phyloP scores from a whole-genome alignment of 805 yeast species.

The Wickerhamiella azyma region DNA sequence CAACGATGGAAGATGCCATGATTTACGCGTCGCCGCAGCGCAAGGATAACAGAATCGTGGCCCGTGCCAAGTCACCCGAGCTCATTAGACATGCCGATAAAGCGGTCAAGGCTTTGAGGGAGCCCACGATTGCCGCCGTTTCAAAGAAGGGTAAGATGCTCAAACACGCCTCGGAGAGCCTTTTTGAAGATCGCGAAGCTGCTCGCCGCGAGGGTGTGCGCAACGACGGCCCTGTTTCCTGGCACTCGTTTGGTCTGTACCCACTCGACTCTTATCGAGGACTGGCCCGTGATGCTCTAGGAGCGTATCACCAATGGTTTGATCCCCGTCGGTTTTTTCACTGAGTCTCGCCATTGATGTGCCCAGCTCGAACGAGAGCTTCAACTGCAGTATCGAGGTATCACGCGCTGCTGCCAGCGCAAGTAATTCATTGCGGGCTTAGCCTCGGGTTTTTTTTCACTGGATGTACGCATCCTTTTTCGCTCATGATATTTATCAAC shows the following conservation, averaged over 20 bases:
- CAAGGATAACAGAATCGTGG: no score
- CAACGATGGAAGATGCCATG: no score
- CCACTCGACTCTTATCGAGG: conserved; percentile 71
- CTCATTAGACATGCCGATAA: no score
- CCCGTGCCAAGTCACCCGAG: no score
- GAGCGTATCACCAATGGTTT: conserved; percentile 56
- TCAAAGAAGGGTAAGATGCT: no score
- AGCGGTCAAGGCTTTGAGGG: no score
- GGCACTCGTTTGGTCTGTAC: conserved; percentile 76
- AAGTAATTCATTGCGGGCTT: conserved; percentile 7
- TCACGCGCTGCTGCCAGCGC: conserved; percentile 18
- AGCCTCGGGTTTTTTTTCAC: background rate
- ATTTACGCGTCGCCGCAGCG: no score
- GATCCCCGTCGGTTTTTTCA: conserved; percentile 62
- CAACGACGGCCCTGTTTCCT: conserved; percentile 58
- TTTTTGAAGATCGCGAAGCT: no score
- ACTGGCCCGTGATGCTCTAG: conserved; percentile 82
- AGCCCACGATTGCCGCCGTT: no score
- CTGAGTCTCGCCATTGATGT: conserved; percentile 63
- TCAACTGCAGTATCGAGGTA: conserved; percentile 46
- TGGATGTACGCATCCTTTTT: background rate
- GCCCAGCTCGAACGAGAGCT: conserved; percentile 51
- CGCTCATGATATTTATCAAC: background rate
- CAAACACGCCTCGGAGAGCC: no score
- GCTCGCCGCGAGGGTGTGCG: conserved; percentile 43